Percentiles rank a stretch among this genome's conserved stretches.
Evolutionary conservation across 495 filamentous ascomycete genomes (phyloP).

Genomic region (Hypoxylon lenormandii): DNA sequence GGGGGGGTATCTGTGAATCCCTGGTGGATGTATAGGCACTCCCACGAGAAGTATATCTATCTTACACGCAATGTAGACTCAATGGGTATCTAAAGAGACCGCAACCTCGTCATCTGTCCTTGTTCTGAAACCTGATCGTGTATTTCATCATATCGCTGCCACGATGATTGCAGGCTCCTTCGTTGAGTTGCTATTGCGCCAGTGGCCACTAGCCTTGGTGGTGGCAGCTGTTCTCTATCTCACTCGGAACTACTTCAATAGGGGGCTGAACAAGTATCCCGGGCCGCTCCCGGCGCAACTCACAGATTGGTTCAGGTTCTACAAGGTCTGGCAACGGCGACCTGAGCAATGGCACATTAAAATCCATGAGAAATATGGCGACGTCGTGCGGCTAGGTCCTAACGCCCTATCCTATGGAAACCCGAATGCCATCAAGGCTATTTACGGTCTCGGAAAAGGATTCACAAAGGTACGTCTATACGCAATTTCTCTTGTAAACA

Average conservation of each 20-base stretch:
- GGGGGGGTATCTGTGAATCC: neutral
- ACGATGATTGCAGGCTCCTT: constrained; percentile 24
- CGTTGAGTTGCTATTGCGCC: constrained; percentile 13
- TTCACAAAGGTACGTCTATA: constrained; percentile 40
- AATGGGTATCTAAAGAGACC: neutral
- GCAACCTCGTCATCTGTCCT: neutral
- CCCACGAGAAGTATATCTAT: constrained; percentile 5
- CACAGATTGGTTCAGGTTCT: constrained; percentile 51
- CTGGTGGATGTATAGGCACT: neutral
- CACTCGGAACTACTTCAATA: constrained; percentile 28
- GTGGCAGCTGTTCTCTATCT: constrained; percentile 13
- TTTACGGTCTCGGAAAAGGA: constrained; percentile 41
- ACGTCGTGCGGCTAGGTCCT: constrained; percentile 54
- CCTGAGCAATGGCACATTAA: constrained; percentile 46
- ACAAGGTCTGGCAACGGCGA: constrained; percentile 46
- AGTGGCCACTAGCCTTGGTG: constrained; percentile 21
- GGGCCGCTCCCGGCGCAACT: constrained; percentile 48
- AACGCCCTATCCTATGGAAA: constrained; percentile 52
- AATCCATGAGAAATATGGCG: constrained; percentile 55
- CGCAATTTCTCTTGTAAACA: neutral
- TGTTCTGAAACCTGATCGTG: neutral
- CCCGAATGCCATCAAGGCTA: constrained; percentile 38
- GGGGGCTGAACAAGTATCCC: constrained; percentile 48
- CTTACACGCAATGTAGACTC: constrained; percentile 1
- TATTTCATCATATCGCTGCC: neutral